Base-by-base conservation (phyloP, 2,329 filamentous ascomycete species). In the Aspergillus flavus region DNA sequence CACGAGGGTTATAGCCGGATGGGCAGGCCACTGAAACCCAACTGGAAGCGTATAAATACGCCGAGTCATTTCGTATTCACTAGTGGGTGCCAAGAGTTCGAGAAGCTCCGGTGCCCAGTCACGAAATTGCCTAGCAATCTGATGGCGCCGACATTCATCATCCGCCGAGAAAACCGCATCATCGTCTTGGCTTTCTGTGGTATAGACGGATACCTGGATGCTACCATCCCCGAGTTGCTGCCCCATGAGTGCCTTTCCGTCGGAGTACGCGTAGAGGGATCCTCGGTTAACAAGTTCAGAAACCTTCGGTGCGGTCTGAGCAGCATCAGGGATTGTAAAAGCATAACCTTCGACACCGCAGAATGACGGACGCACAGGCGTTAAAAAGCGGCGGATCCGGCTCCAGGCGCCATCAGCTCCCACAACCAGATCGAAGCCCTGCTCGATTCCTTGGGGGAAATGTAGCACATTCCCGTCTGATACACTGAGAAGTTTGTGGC, bases 381-480 rank as follows among this genome's bases (percentile, higher is more conserved):
- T 70, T 10, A 75, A 57, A 10, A 68, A 11, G 0, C 45, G 58
- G 21, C 73, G 70, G 28, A 73, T 66, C 7, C 62, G 58, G 3
- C 67, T 71, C 73, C 73, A 76, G 23, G 72, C 70, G 0, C 73
- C 73, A 46, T 76, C 73, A 1, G 73, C 72, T 0, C 73, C 73
- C 21, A 75, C 59, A 1, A 73, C 64, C 10, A 74, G 60, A 56
- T 73, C 67, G 46, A 70, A 69, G 1, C 66, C 57, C 14, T 61
- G 61, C 23, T 62, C 59, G n/a, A 21, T 62, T 11, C 57, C 52
- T 16, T 62, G 41, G 6, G 56, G 52, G 4, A 57, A 41, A 41
- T 62, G 56, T 28, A 62, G 6, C 36, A 54, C 59, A 23, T 34
- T 60, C 4, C 57, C 63, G 9, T 60, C 52, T 30, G 28, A 16